Evolutionary conservation across 495 filamentous ascomycete species (phyloP), one percentile per base, ranked within the genome.

Genomic region (Lasiosphaeris hirsuta): DNA sequence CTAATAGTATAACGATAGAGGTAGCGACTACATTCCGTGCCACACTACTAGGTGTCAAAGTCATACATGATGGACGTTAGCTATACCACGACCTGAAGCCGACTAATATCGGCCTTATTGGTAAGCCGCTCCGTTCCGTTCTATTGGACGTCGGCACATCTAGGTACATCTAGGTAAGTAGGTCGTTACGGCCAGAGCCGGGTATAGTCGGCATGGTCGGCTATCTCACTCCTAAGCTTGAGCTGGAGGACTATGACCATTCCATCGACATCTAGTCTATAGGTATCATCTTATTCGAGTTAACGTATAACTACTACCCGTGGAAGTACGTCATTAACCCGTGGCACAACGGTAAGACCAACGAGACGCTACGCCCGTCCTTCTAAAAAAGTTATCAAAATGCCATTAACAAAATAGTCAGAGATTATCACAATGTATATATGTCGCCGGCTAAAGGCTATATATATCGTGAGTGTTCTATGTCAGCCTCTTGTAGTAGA

Each of bases 151-250:
- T 56, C 52, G 61, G 61, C 43, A 49, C 34, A 34, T 18, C 42
- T 15, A 57, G 35, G 19, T 14, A 43, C 18, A 46, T 54, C 11
- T 10, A 36, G 11, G n/a, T 51, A 19, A 44, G 58, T 44, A 38
- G 55, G 23, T 53, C 44, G 35, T 54, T 60, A 42, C 56, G 42
- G 38, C 57, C 59, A 17, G n/a, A 44, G 38, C 58, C 51, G 51
- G 61, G 52, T 5, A 17, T 4, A 7, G 58, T 51, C 4, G 61
- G 61, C 34, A 60, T 58, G 19, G 41, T 63, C 46, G 49, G 49
- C 45, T 63, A 61, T 54, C 39, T 61, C 18, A 58, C 61, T 46
- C 61, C 61, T 7, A 58, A 63, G 57, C 58, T 56, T 15, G 61
- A 63, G 39, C 34, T 51, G 43, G 41, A 39, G 35, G 36, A 46